Evolutionary conservation across 1,139 yeast species (phyloP), one percentile per base, ranked within the genome.

Genomic region (Sugiyamaella japonica): DNA sequence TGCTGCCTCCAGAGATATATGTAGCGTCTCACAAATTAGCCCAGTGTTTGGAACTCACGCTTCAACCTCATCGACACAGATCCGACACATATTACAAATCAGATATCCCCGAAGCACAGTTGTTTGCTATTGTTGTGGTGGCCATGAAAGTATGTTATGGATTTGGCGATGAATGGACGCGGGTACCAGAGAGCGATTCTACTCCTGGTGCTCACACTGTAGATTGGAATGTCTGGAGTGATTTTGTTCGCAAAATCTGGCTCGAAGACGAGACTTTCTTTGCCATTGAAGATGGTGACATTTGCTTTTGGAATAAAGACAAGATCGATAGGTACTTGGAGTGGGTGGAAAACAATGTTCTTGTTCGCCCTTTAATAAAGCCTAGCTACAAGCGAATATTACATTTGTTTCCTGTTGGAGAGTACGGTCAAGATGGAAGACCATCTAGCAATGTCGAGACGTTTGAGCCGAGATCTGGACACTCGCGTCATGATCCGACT

Each of bases 1-100:
- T 70, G 41, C 59, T 72, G 20, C 75, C 76, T 5, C 73, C 74
- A 2, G 70, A 68, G 42, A 60, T 73, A 2, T 70, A 65, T 57
- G 67, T 63, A 1, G 68, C 61, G 1, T 49, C 54, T 28, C 37
- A 44, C 15, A 43, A 47, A 20, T 40, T 56, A 45, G 48, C 48
- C 9, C 31, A 47, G 6, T 12, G 12, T 3, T 16, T 51, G 31
- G 42, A 46, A 5, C 15, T 48, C 5, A 48, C 13, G 25, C 44
- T 37, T 47, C 29, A 12, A 44, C 15, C 28, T 31, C 25, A 32
- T 34, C 38, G 32, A 32, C 13, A 9, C 15, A 44, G 39, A 10
- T 16, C 51, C 2, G 16, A 34, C 4, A 13, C 9, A 1, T 10
- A 29, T 12, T 38, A 47, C 25, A 55, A 45, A 17, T 46, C 42